Conservation (phyloP, 2,329 filamentous ascomycete genomes). For the Sphaerulina populicola region DNA sequence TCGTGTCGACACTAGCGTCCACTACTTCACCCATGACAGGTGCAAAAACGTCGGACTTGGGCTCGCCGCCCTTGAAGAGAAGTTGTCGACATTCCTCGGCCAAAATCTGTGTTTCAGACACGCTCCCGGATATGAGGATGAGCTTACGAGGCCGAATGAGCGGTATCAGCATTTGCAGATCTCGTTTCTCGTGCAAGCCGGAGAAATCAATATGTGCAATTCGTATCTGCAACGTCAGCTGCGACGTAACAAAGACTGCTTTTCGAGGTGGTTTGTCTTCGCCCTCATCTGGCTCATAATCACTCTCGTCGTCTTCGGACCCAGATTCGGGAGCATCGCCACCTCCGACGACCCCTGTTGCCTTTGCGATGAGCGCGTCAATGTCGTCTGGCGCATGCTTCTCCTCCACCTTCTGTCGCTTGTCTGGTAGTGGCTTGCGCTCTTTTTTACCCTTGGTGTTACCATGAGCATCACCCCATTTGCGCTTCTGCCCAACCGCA, state of each 20-base stretch:
- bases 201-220: constrained; percentile 87
- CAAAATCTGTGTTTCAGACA: constrained; percentile 67
- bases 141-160: constrained; percentile 90
- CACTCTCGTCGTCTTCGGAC: constrained; percentile 36
- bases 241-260: constrained; percentile 56
- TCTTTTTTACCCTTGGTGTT: constrained; percentile 50
- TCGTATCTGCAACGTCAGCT: constrained; percentile 60
- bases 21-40: constrained; percentile 65
- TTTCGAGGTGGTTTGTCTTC: constrained; percentile 63
- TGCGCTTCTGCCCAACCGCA: constrained; percentile 77
- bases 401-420: constrained; percentile 19
- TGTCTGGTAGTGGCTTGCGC: constrained; percentile 40
- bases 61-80: constrained; percentile 32
- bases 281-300: constrained; percentile 46
- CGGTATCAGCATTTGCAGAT: constrained; percentile 87
- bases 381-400: constrained; percentile 30
- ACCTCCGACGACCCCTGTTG: constrained; percentile 21
- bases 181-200: constrained; percentile 86
- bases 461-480: constrained; percentile 67
- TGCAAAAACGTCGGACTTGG: constrained; percentile 58
- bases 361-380: constrained; percentile 29
- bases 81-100: constrained; percentile 72
- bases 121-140: constrained; percentile 76
- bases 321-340: constrained; percentile 18
- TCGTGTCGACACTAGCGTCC: constrained; percentile 92